Conservation (phyloP, 768 basidiomycete species). For the Hygrophorus pudorinus region DNA sequence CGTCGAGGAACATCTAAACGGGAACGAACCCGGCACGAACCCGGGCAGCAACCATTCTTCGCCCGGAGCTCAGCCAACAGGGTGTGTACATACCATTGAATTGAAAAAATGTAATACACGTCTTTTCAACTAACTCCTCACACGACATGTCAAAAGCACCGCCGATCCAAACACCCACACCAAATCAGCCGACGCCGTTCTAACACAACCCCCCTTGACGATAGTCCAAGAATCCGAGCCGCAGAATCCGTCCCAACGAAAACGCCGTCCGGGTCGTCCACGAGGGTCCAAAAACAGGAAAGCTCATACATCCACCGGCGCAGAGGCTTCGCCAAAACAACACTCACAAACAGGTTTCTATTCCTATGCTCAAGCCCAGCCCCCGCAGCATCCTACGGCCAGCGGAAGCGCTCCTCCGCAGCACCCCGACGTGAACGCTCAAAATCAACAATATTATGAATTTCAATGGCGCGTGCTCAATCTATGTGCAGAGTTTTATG, state of each 20-base stretch:
- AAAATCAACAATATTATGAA: slow-evolving; percentile 74
- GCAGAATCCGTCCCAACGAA: slow-evolving; percentile 33
- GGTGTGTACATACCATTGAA: slow-evolving; percentile 14
- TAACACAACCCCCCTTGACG: slow-evolving; percentile 19
- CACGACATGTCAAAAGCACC: slow-evolving; percentile 7
- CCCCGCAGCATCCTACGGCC: slow-evolving; percentile 8
- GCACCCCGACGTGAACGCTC: slow-evolving; percentile 42
- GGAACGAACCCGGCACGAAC: slow-evolving; percentile 31
- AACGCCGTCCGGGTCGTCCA: slow-evolving; percentile 71
- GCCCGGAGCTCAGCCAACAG: slow-evolving; percentile 23
- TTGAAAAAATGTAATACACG: neutral
- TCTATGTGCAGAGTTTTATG: slow-evolving; percentile 79
- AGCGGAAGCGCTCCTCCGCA: slow-evolving; percentile 24
- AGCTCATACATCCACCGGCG: slow-evolving; percentile 17
- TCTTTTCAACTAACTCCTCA: slow-evolving; percentile 7
- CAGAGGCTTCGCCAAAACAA: neutral
- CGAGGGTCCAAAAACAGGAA: slow-evolving; percentile 71
- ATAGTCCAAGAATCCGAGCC: slow-evolving; percentile 19
- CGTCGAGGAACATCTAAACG: slow-evolving; percentile 57
- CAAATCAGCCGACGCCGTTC: slow-evolving; percentile 1
- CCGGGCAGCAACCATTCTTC: slow-evolving; percentile 30
- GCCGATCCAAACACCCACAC: neutral
- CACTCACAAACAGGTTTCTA: slow-evolving; percentile 4
- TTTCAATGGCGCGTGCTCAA: slow-evolving; percentile 82
- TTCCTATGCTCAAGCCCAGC: slow-evolving; percentile 4